Evolutionary conservation across 306 rosid genomes (phyloP), one percentile per base, ranked within the genome.

Genomic region (Potentilla sterilis): DNA sequence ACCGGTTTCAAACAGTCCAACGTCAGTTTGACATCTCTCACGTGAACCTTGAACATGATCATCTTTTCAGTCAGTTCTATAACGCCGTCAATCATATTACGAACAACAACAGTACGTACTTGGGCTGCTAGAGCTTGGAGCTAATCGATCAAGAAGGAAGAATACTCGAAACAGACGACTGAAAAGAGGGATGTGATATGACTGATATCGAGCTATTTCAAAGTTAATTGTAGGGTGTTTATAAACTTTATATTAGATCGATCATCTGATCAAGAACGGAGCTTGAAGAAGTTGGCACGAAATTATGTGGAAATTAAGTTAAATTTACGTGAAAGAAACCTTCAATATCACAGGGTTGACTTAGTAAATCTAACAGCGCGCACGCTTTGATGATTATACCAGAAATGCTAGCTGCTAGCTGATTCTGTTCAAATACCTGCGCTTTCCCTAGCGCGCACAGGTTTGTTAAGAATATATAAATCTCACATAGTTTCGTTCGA

Each of bases 41-140:
- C 65, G 2, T 58, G 65, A 16, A 58, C 38, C 38, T 58, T 58
- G 65, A 58, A 58, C 65, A 24, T 58, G 65, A 58, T 58, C 65
- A 58, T 58, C 38, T 24, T 58, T 5, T 58, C 37, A 1, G 64
- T 11, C 37, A 24, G 65, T 62, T 15, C 21, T 62, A 62, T 28
- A 15, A 34, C 10, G 4, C 21, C 11, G 41, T 34, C 41, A 1
- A 62, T 62, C 67, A 62, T 61, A 22, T 10, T 10, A 22, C 24
- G 38, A 58, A 24, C 64, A 58, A 24, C 16, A 52, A 7, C 12
- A 48, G n/a, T 54, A n/a, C 32, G 61, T 54, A 13, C 61, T n/a
- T 55, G 62, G 34, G 12, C 34, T 15, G 57, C 57, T 18, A 11
- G 46, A 44, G 48, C 3, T 44, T 44, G 57, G 57, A 49, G 21